phyloP scores from a whole-genome alignment of 345 rosid species.

The Linum usitatissimum region DNA sequence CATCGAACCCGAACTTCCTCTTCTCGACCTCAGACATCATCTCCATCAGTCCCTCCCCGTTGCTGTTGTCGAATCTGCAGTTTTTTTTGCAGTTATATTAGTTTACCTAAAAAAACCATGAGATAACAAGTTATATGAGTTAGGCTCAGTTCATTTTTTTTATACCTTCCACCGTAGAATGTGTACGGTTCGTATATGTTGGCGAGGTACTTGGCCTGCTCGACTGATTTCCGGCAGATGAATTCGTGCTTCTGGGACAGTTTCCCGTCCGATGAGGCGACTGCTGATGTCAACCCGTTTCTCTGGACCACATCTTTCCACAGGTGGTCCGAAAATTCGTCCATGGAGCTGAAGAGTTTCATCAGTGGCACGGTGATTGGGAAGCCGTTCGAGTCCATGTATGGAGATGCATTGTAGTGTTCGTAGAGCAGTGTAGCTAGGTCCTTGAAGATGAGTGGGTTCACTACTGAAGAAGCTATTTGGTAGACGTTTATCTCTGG shows the following conservation, averaged over 20 bases:
- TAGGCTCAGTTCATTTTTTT: no score
- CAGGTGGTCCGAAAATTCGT: slow-evolving; percentile 12
- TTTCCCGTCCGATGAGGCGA: not conserved
- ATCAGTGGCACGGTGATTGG: slow-evolving; percentile 2
- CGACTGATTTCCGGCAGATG: slow-evolving; percentile 8
- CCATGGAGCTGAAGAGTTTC: slow-evolving; percentile 14
- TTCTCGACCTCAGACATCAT: slow-evolving; percentile 70
- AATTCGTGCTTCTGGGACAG: not conserved
- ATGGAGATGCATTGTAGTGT: slow-evolving; percentile 14
- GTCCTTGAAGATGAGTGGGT: slow-evolving; percentile 7
- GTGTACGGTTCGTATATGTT: slow-evolving; percentile 77
- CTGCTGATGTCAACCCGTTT: not conserved
- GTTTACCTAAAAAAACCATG: no score
- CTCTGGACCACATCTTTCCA: not conserved
- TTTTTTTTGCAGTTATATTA: no score
- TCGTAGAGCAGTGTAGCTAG: not conserved
- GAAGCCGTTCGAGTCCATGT: slow-evolving; percentile 10
- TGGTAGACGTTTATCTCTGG: slow-evolving; percentile 15
- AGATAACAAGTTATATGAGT: no score
- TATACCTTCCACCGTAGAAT: slow-evolving; percentile 79
- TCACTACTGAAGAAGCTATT: slow-evolving; percentile 15
- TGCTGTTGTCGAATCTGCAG: slow-evolving; percentile 76
- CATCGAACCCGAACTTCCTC: slow-evolving; percentile 54
- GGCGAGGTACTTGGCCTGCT: slow-evolving; percentile 70
- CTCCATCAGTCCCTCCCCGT: slow-evolving; percentile 57